Percentiles rank a stretch among this genome's conserved stretches.
Evolutionary conservation across 1,139 yeast genomes (phyloP).

Genomic region (Pichia sp.): DNA sequence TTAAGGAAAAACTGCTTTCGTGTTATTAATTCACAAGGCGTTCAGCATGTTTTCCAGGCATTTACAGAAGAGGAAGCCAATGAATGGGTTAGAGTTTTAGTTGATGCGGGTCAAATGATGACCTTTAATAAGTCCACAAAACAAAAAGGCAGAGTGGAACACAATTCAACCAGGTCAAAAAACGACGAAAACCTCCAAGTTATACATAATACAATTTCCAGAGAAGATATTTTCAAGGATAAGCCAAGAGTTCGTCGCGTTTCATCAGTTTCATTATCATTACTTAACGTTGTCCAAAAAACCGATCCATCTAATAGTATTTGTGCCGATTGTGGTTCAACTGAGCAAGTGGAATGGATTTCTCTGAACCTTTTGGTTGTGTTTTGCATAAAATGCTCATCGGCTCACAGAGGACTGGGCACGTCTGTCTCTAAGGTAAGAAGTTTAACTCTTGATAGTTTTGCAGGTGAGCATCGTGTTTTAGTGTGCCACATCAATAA

Average conservation of each 20-base stretch:
- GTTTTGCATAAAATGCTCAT: conserved; percentile 77
- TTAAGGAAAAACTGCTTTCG: conserved; percentile 63
- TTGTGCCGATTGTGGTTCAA: conserved; percentile 77
- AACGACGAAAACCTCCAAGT: neutral
- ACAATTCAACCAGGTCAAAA: neutral
- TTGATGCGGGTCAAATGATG: conserved; percentile 37
- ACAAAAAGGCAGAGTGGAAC: neutral
- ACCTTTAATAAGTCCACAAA: conserved; percentile 10
- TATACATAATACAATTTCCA: neutral
- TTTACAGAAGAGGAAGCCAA: conserved; percentile 61
- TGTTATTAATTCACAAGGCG: conserved; percentile 61
- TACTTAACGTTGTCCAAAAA: conserved; percentile 39
- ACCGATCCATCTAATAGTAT: conserved; percentile 49
- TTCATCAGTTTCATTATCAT: conserved; percentile 28
- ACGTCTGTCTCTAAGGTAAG: conserved; percentile 45
- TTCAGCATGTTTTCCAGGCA: conserved; percentile 74
- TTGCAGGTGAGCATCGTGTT: conserved; percentile 35
- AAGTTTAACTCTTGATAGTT: conserved; percentile 46
- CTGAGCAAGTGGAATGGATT: conserved; percentile 76
- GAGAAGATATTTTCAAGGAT: neutral
- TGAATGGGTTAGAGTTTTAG: conserved; percentile 59
- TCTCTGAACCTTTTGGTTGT: conserved; percentile 68
- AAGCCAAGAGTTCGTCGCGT: conserved; percentile 20
- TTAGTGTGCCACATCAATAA: conserved; percentile 41
- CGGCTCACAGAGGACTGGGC: conserved; percentile 49